Conservation (phyloP, 1,139 yeast species). For the Arxiozyma slooffiae region DNA sequence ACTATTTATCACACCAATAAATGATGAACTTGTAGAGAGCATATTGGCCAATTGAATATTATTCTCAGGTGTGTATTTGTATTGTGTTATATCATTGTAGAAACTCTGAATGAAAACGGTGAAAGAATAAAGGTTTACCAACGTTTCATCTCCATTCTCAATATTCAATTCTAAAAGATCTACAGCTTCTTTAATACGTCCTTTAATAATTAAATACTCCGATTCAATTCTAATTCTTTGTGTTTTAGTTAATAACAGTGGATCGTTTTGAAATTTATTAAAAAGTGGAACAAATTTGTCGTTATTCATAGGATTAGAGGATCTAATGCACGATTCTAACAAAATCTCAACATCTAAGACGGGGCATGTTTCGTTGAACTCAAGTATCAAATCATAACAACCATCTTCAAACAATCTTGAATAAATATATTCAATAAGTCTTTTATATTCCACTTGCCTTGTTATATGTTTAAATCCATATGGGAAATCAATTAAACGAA, state of each 20-base stretch:
- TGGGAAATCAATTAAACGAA: constrained; percentile 22
- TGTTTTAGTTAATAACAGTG: constrained; percentile 8
- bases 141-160: neutral
- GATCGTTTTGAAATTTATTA: constrained; percentile 12
- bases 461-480: constrained; percentile 22
- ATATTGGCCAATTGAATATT: constrained; percentile 26
- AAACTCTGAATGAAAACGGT: constrained; percentile 23
- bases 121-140: constrained; percentile 19
- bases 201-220: constrained; percentile 21
- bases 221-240: constrained; percentile 13
- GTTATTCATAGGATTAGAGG: constrained; percentile 14
- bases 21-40: constrained; percentile 5
- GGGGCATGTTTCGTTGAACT: constrained; percentile 21
- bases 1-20: constrained; percentile 11
- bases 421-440: constrained; percentile 20
- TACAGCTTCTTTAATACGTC: constrained; percentile 19
- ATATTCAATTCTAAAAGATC: constrained; percentile 9
- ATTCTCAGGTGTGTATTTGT: constrained; percentile 16
- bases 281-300: constrained; percentile 13
- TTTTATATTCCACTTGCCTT: constrained; percentile 22
- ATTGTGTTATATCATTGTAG: constrained; percentile 5
- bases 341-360: constrained; percentile 19
- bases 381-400: constrained; percentile 15
- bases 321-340: constrained; percentile 22
- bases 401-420: constrained; percentile 14